Percentiles rank a stretch among this genome's conserved stretches.
These are phyloP conservation scores for Colletotrichum australisinense DNA, from an alignment of 2,329 filamentous ascomycete genomes.

Conservation along the genomic window DNA sequence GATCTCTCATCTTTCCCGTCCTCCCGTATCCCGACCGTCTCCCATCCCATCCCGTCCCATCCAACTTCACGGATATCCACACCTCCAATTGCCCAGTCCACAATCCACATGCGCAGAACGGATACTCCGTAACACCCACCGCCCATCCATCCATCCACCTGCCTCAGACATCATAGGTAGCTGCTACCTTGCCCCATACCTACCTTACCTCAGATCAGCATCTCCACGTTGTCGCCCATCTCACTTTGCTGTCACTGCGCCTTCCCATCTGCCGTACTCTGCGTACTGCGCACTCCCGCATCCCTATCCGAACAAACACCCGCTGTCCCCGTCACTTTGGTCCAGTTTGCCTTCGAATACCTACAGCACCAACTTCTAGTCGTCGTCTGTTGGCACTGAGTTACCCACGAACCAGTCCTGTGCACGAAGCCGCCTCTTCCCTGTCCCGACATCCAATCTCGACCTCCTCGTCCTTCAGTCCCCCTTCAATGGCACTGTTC, in stretches of 20 bases:
- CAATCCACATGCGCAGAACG: background rate
- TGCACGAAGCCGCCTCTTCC: background rate
- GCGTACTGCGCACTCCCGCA: too few species aligned
- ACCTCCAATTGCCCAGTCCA: background rate
- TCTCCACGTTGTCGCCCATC: constrained; percentile 7
- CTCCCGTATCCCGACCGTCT: too few species aligned
- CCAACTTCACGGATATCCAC: background rate
- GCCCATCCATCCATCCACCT: background rate
- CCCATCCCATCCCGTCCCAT: background rate
- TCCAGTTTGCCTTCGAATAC: background rate
- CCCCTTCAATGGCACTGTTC: background rate
- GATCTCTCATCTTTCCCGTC: background rate
- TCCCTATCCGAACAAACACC: background rate
- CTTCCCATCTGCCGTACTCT: background rate
- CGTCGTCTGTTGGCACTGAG: background rate
- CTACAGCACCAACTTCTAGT: background rate
- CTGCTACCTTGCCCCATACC: background rate
- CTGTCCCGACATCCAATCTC: background rate
- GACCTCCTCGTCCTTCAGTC: background rate
- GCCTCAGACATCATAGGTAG: background rate
- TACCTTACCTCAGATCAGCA: background rate
- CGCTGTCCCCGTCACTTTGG: background rate
- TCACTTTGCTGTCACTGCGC: background rate
- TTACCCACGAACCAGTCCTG: background rate
- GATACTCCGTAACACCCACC: background rate